A percentile compares a stretch with the other conserved stretches of the same genome.
These are phyloP conservation scores for Aspergillus ustus DNA, from an alignment of 2,329 filamentous ascomycete species.

Conservation along the genomic window DNA sequence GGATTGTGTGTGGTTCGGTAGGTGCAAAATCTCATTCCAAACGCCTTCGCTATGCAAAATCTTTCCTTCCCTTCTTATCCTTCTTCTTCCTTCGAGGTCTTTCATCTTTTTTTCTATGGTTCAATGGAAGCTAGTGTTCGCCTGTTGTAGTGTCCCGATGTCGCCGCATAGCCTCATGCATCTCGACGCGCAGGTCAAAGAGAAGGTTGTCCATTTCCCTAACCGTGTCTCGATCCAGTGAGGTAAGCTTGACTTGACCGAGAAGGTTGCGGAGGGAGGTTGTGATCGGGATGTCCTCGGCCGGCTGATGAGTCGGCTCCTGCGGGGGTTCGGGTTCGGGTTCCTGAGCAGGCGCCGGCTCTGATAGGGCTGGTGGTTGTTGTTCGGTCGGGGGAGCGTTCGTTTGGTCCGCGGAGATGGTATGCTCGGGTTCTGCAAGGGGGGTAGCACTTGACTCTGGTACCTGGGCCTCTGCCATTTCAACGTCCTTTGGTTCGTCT, in stretches of 20 bases:
- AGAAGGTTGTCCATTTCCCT: conserved; percentile 76
- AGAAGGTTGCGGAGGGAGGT: conserved; percentile 61
- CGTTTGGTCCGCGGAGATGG: neutral
- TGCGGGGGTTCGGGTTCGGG: neutral
- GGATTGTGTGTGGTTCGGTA: neutral
- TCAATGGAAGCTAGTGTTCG: neutral
- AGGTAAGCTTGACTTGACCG: conserved; percentile 61
- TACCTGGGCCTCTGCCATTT: conserved; percentile 20
- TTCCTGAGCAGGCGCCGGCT: neutral
- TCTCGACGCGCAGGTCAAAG: conserved; percentile 75
- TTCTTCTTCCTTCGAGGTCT: neutral
- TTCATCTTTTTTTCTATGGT: neutral
- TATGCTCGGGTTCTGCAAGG: neutral
- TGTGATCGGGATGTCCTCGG: conserved; percentile 49
- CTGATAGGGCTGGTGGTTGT: neutral
- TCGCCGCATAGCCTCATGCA: conserved; percentile 71
- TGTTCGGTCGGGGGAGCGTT: neutral
- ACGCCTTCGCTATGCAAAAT: conserved; percentile 45
- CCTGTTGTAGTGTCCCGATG: conserved; percentile 21
- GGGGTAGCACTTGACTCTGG: neutral
- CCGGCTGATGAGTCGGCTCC: conserved; percentile 8
- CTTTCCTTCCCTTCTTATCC: neutral
- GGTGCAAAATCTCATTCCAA: conserved; percentile 23
- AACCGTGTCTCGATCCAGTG: conserved; percentile 68
- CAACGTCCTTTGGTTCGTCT: conserved; percentile 18